phyloP scores from a whole-genome alignment of 371 early-diverging fungal species.

The Actinomortierella wolfii region DNA sequence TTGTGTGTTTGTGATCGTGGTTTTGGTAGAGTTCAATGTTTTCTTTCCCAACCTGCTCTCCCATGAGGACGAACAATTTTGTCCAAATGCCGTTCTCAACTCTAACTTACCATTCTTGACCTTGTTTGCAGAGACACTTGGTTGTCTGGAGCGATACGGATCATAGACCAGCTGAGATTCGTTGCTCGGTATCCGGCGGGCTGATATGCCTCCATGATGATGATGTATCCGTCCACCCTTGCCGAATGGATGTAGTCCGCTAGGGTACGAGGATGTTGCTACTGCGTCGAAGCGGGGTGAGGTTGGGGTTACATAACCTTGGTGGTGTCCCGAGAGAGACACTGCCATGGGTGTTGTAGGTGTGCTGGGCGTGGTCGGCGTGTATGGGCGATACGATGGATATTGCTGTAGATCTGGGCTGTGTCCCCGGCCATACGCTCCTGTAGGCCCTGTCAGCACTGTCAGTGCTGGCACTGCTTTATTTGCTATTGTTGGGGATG shows the following conservation, averaged over 20 bases:
- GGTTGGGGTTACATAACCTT: conserved; percentile 4
- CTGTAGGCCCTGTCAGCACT: no score
- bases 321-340: conserved; percentile 28
- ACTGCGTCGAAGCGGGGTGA: conserved; percentile 24
- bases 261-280: background rate
- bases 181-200: conserved; percentile 33
- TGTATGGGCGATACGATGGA: conserved; percentile 40
- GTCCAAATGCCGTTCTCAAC: no score
- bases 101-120: conserved; percentile 40
- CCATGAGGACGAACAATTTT: no score
- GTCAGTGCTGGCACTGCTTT: no score
- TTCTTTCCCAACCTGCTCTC: no score
- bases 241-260: conserved; percentile 15
- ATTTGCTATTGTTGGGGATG: conserved; percentile 1
- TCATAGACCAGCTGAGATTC: conserved; percentile 30
- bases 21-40: no score
- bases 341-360: conserved; percentile 24
- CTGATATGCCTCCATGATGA: conserved; percentile 3
- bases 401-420: conserved; percentile 19
- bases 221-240: conserved; percentile 13
- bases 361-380: conserved; percentile 23
- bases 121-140: conserved; percentile 31
- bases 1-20: no score
- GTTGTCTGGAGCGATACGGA: conserved; percentile 43
- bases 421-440: no score